phyloP scores from a whole-genome alignment of 176 grass and related monocot species.

The Aegilops longissima region DNA sequence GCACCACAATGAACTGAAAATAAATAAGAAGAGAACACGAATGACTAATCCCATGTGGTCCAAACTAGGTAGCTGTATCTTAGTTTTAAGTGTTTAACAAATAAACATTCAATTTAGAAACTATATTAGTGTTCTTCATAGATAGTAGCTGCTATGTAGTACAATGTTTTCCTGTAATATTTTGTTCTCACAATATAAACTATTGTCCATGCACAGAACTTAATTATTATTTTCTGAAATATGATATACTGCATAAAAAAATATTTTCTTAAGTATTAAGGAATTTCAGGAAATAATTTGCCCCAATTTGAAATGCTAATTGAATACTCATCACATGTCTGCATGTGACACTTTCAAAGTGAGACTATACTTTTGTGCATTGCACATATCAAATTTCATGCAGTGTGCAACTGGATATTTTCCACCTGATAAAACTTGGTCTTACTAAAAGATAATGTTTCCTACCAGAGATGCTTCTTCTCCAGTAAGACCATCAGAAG shows the following conservation, averaged over 20 bases:
- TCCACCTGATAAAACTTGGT: slow-evolving; percentile 1
- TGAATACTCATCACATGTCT: neutral
- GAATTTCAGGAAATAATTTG: neutral
- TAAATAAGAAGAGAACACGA: slow-evolving; percentile 6
- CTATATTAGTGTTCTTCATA: neutral
- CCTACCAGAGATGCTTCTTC: slow-evolving; percentile 71
- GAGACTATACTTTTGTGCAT: neutral
- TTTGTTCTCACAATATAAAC: neutral
- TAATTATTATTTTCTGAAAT: slow-evolving; percentile 7
- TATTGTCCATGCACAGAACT: neutral
- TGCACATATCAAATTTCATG: neutral
- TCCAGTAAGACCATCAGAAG: slow-evolving; percentile 50
- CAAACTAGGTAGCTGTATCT: neutral
- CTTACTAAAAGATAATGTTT: slow-evolving; percentile 21
- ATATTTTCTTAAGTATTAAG: neutral
- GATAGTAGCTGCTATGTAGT: neutral
- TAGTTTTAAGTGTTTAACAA: neutral
- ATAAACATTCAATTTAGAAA: neutral
- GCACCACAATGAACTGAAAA: slow-evolving; percentile 1
- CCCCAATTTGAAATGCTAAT: neutral
- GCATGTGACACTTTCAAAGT: neutral
- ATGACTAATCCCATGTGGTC: slow-evolving; percentile 3
- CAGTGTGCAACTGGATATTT: neutral
- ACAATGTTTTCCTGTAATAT: neutral
- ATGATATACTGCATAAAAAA: neutral